A percentile compares a stretch with the other conserved stretches of the same genome.
phyloP scores from a whole-genome alignment of 805 yeast genomes.

The Middelhovenomyces tepae region DNA sequence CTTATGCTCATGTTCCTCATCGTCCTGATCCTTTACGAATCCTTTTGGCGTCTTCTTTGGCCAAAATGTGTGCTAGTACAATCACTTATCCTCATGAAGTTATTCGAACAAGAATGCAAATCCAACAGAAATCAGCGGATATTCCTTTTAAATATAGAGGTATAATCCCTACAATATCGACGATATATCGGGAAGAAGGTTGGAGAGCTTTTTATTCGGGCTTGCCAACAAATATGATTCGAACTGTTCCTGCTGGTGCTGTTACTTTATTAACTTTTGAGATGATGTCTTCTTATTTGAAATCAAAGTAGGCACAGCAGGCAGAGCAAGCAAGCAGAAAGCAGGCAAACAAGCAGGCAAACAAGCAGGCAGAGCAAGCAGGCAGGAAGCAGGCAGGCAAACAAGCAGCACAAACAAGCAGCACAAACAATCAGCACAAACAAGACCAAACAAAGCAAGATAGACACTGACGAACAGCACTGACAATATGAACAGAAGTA shows the following conservation, averaged over 20 bases:
- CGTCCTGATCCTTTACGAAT: slow-evolving; percentile 15
- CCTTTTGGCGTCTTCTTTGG: slow-evolving; percentile 61
- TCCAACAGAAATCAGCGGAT: slow-evolving; percentile 29
- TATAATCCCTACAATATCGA: slow-evolving; percentile 26
- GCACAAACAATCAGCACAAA: too few species aligned
- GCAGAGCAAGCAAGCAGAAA: too few species aligned
- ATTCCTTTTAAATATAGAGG: slow-evolving; percentile 24
- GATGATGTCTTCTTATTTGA: too few species aligned
- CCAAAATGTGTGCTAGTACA: slow-evolving; percentile 83
- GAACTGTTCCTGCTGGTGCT: slow-evolving; percentile 94
- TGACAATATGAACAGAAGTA: too few species aligned
- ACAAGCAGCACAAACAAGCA: too few species aligned
- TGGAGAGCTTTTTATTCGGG: slow-evolving; percentile 82
- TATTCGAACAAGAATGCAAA: slow-evolving; percentile 82
- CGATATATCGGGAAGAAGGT: slow-evolving; percentile 59
- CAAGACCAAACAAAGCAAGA: too few species aligned
- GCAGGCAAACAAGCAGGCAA: too few species aligned
- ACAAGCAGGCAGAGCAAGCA: too few species aligned
- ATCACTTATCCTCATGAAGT: slow-evolving; percentile 95
- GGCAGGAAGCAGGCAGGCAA: too few species aligned
- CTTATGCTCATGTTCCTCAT: too few species aligned
- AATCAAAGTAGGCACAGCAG: too few species aligned
- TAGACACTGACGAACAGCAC: too few species aligned
- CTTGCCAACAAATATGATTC: slow-evolving; percentile 68
- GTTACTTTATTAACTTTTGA: slow-evolving; percentile 93